Base-by-base conservation (phyloP, 176 grass and related monocot genomes). In the Ananas comosus region DNA sequence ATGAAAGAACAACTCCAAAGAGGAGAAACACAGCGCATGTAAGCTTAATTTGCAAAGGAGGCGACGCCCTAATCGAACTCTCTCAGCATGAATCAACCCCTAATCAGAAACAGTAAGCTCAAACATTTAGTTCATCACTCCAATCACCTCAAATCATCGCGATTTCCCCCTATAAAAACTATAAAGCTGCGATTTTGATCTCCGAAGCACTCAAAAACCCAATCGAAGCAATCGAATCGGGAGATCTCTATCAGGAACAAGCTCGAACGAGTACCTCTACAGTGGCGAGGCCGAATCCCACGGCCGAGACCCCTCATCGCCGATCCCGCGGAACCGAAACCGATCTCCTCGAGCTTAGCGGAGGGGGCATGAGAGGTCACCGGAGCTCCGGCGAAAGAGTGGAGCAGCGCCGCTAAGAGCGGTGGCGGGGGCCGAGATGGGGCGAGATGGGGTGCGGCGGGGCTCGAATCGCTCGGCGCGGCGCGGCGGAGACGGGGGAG, bases 301-400 rank as follows among this genome's bases (percentile, higher is more conserved):
- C 63, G 13, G 50, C 22, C 4, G 19, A 16, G 69, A 49, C 18
- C 29, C 75, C 66, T 56, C 75, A 69, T 69, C 52, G 51, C 12
- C 66, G 75, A 77, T 69, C 65, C 33, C 21, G 11, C 3, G 28
- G 53, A 29, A 49, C 16, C 28, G 52, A n/a, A 53, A 61, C 28
- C 63, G 25, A 65, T 66, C 52, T 9, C 2, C 17, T 10, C 17
- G 21, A 61, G n/a, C 64, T 23, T 22, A 19, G 47, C 9, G 18
- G 4, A 13, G 12, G 47, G 33, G 58, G 51, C 51, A 7, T 42
- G 81, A 83, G 84, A 79, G 66, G 69, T 56, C 16, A 19, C 74
- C 66, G 71, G 75, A 42, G 33, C 71, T 82, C 72, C 67, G 51
- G 51, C 78, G 12, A 9, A 51, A 66, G 70, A n/a, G 28, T 50